Percentiles rank a stretch among this genome's conserved stretches.
Evolutionary conservation across 2,329 filamentous ascomycete species (phyloP).

Genomic region (Harringtonia aguacate): DNA sequence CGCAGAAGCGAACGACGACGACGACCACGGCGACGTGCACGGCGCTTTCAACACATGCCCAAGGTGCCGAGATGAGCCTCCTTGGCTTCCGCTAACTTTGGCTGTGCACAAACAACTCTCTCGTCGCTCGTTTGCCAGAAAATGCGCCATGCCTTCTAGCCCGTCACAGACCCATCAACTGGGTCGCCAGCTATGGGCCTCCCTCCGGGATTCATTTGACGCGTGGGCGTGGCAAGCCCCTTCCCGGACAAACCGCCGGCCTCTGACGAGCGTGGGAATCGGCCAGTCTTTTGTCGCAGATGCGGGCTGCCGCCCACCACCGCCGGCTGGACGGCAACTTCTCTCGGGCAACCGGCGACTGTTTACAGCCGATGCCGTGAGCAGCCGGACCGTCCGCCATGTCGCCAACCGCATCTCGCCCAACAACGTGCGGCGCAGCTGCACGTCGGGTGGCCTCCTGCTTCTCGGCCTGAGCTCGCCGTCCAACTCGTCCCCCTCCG

Average conservation of each 20-base stretch:
- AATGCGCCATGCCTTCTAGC: constrained; percentile 22
- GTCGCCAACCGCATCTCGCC: constrained; percentile 14
- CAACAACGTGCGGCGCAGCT: constrained; percentile 35
- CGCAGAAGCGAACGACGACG: no score
- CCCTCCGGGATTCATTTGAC: constrained; percentile 18
- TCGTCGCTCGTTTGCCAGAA: not conserved
- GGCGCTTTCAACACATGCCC: no score
- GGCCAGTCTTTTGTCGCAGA: constrained; percentile 4
- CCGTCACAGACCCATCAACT: constrained; percentile 21
- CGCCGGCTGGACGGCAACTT: not conserved
- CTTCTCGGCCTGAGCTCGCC: constrained; percentile 34
- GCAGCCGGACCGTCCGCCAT: not conserved
- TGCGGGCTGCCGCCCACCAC: not conserved
- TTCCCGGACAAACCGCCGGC: not conserved
- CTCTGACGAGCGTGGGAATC: constrained; percentile 4
- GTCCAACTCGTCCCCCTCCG: constrained; percentile 24
- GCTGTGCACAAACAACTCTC: not conserved
- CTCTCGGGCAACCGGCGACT: constrained; percentile 9
- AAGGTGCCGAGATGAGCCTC: no score
- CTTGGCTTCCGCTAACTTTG: not conserved
- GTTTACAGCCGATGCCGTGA: not conserved
- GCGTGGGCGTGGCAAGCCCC: constrained; percentile 3
- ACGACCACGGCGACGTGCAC: no score
- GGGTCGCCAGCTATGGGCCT: constrained; percentile 22
- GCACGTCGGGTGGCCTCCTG: constrained; percentile 43